phyloP scores from a whole-genome alignment of 192 early-diverging fungal genomes.

The Lobosporangium transversale region DNA sequence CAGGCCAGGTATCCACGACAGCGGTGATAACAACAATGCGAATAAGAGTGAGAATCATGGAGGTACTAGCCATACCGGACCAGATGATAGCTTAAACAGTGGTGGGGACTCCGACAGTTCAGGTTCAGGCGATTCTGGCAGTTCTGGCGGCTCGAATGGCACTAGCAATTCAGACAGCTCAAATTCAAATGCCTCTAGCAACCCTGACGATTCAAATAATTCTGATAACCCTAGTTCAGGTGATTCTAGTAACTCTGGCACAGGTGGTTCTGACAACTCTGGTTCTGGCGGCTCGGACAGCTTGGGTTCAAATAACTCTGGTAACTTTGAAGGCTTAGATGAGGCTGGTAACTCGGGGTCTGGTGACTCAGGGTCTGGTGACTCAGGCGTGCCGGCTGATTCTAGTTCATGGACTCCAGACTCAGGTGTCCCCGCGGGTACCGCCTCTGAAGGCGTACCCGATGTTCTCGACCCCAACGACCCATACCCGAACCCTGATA shows the following conservation, averaged over 20 bases:
- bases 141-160: constrained; percentile 18
- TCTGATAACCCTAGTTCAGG: constrained; percentile 11
- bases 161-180: constrained; percentile 6
- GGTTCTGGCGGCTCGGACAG: constrained; percentile 15
- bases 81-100: background rate
- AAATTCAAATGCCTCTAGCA: constrained; percentile 7
- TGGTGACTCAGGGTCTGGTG: constrained; percentile 8
- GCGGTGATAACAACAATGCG: constrained; percentile 23
- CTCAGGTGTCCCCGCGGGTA: constrained; percentile 16
- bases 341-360: constrained; percentile 7
- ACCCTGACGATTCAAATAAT: background rate
- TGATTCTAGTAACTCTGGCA: background rate
- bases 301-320: constrained; percentile 12
- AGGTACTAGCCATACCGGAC: background rate
- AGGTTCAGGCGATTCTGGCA: constrained; percentile 9
- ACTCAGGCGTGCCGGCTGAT: background rate
- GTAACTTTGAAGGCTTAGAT: constrained; percentile 5
- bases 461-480: constrained; percentile 5
- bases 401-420: background rate
- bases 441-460: constrained; percentile 9
- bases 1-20: constrained; percentile 11
- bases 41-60: background rate
- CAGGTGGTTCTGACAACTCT: constrained; percentile 1
- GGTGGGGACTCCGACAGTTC: background rate
- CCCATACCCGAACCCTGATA: constrained; percentile 29